phyloP scores from a whole-genome alignment of 2,329 filamentous ascomycete genomes.

The Ophiostoma himal-ulmi region DNA sequence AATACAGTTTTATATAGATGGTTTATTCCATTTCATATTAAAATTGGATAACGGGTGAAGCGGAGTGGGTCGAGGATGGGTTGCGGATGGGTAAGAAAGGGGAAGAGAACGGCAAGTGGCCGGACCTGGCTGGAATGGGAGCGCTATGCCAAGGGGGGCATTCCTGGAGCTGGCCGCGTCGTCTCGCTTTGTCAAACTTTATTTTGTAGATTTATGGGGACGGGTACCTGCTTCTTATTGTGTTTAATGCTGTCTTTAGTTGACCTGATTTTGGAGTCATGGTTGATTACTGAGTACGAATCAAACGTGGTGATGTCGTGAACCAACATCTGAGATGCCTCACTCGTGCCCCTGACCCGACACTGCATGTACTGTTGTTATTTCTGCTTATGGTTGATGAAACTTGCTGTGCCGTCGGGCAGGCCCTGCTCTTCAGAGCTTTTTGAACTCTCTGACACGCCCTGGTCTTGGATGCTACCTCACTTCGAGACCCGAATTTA shows the following conservation, averaged over 20 bases:
- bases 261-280: background rate
- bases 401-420: background rate
- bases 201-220: too few species aligned
- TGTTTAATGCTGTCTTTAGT: background rate
- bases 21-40: background rate
- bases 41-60: background rate
- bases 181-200: too few species aligned
- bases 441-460: background rate
- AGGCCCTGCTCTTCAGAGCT: background rate
- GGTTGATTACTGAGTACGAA: background rate
- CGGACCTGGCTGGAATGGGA: constrained; percentile 6
- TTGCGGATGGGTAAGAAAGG: background rate
- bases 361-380: background rate
- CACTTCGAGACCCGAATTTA: background rate
- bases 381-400: background rate
- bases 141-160: background rate
- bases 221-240: too few species aligned
- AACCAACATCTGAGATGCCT: background rate
- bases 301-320: background rate
- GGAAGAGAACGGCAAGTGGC: background rate
- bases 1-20: background rate
- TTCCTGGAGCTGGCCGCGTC: background rate
- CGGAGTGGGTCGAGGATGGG: background rate
- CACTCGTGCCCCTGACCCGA: too few species aligned
- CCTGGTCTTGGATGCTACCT: background rate